Conservation (phyloP, 2,329 filamentous ascomycete genomes). For the Zasmidium cellare region DNA sequence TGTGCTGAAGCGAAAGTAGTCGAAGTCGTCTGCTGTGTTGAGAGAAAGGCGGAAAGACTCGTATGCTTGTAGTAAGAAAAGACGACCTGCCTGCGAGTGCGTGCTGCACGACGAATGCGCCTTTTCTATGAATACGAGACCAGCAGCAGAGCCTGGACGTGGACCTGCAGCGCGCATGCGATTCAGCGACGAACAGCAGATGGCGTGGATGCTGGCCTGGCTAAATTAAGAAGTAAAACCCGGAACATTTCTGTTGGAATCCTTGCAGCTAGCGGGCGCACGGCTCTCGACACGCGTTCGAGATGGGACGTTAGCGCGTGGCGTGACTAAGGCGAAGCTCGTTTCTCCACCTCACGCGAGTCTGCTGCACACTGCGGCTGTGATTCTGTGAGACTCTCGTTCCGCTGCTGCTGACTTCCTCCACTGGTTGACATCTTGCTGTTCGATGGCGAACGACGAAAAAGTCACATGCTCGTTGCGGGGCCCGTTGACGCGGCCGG, state of each 20-base stretch:
- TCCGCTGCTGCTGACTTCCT: not conserved
- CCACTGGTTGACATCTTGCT: not conserved
- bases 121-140: not conserved
- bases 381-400: not conserved
- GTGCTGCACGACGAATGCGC: not conserved
- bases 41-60: not conserved
- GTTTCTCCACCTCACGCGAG: too few species aligned
- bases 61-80: too few species aligned
- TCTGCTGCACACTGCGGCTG: not conserved
- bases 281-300: not conserved
- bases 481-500: not conserved
- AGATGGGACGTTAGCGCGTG: not conserved
- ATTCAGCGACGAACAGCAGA: too few species aligned
- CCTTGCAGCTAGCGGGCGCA: not conserved
- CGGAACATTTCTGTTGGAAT: not conserved
- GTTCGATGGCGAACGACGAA: not conserved
- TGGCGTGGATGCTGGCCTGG: not conserved
- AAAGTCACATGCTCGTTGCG: not conserved
- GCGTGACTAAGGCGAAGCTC: not conserved
- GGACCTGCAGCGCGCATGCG: not conserved
- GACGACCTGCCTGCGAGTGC: too few species aligned
- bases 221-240: not conserved
- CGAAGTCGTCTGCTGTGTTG: not conserved
- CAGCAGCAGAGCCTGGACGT: not conserved
- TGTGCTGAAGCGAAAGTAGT: constrained; percentile 1